These are phyloP conservation scores for Priceomyces castillae DNA, from an alignment of 805 yeast species.

Conservation along the genomic window DNA sequence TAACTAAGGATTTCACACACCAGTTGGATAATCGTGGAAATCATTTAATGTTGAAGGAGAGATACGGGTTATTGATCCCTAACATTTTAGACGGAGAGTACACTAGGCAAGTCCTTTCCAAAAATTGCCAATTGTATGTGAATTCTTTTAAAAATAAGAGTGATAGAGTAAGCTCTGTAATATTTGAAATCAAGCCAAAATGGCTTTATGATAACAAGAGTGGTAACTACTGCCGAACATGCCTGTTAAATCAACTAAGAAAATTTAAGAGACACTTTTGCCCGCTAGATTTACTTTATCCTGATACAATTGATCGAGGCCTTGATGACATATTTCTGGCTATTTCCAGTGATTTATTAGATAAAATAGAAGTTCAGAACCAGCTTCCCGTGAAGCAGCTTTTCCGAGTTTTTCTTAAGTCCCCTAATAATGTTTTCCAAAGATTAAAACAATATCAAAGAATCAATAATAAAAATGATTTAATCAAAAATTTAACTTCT, in stretches of 20 bases:
- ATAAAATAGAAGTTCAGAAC: conserved; percentile 18
- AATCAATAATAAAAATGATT: conserved; percentile 29
- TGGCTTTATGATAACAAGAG: conserved; percentile 51
- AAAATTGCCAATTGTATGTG: conserved; percentile 33
- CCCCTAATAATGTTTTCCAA: conserved; percentile 31
- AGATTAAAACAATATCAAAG: conserved; percentile 34
- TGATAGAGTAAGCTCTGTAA: conserved; percentile 14
- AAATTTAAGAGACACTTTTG: conserved; percentile 41
- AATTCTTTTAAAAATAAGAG: conserved; percentile 6
- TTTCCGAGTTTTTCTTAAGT: conserved; percentile 29
- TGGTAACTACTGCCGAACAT: conserved; percentile 52
- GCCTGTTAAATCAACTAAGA: conserved; percentile 46
- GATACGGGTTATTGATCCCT: conserved; percentile 43
- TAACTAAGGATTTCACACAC: conserved; percentile 29
- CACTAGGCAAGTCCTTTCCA: conserved; percentile 26
- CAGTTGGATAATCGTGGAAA: conserved; percentile 25
- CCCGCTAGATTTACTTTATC: conserved; percentile 41
- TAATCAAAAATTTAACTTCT: conserved; percentile 27
- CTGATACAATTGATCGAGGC: conserved; percentile 32
- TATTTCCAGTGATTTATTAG: conserved; percentile 18
- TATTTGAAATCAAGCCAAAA: conserved; percentile 58
- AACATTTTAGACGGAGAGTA: conserved; percentile 37
- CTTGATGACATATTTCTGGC: conserved; percentile 27
- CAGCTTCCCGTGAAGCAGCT: conserved; percentile 34
- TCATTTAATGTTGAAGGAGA: conserved; percentile 35